Conservation (phyloP, 139 green algal genomes). For the Haematococcus sp. region DNA sequence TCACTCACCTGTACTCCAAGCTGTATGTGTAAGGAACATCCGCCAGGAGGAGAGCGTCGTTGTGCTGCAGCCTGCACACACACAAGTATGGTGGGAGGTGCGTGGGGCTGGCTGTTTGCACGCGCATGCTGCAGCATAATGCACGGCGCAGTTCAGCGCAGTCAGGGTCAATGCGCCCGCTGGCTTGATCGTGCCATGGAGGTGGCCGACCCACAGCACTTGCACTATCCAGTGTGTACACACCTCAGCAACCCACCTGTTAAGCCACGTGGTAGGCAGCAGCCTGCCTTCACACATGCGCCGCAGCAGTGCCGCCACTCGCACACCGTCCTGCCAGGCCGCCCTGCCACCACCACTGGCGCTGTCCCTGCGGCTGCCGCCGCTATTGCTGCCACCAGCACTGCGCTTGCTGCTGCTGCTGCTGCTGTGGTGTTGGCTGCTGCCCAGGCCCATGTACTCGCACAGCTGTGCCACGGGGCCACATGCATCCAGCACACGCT, state of each 20-base stretch:
- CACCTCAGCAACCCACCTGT: background rate
- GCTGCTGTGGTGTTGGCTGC: background rate
- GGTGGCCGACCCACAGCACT: too few relatives aligned
- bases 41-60: slow-evolving; percentile 5
- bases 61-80: slow-evolving; percentile 1
- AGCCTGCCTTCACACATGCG: background rate
- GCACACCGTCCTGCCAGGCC: background rate
- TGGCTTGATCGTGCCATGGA: too few relatives aligned
- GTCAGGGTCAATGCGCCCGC: too few relatives aligned
- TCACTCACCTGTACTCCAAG: background rate
- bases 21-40: slow-evolving; percentile 4
- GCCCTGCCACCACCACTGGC: background rate
- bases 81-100: too few relatives aligned
- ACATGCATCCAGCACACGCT: background rate
- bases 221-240: too few relatives aligned
- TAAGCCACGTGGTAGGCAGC: slow-evolving; percentile 5
- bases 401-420: background rate
- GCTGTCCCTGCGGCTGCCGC: background rate
- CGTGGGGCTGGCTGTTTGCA: too few relatives aligned
- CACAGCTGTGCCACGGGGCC: background rate
- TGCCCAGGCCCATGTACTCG: too few relatives aligned
- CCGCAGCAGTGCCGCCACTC: background rate
- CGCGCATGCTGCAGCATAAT: too few relatives aligned
- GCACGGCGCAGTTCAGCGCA: too few relatives aligned
- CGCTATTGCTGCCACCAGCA: background rate